Base-by-base conservation (phyloP, 345 rosid species). In the Salix brachista region DNA sequence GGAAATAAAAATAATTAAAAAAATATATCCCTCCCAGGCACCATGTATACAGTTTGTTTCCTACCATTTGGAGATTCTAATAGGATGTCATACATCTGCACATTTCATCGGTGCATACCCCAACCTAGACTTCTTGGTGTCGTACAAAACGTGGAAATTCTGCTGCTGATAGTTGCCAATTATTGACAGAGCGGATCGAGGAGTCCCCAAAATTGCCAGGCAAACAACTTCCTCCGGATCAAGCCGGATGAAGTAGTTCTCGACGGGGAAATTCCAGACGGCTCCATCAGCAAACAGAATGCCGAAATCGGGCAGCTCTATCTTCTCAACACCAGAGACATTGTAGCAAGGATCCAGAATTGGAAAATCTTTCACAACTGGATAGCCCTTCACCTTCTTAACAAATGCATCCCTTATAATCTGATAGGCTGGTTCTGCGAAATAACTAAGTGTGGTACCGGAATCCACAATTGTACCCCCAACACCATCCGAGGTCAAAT, bases 121-220 rank as follows among this genome's bases (percentile, higher is more conserved):
- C 25, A 94, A 90, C 86, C 92, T 87, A 2, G 97, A 89, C 81
- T 76, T 88, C 80, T 88, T 86, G 8, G 88, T 91, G 68, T 94
- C 98, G 81, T 91, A 94, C 41, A 90, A 72, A 67, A 94, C 80
- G 28, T 90, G 94, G 77, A 92, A 92, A 77, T 92, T 91, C 82
- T 90, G 97, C 86, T 94, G 98, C 90, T 90, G 94, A 73, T 88
- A 95, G 80, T 93, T 95, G 5, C 98, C 99, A 1, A 95, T 90
- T 30, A 95, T 95, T 0, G 99, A 95, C 26, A 93, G 88, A 0
- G 91, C 89, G 25, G 97, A 90, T 61, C 67, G 84, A 0, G 97
- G 94, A 46, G 96, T 93, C 79, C 97, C 93, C 65, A 95, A 75
- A 65, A 95, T 83, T 4, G 98, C 99, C 81, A 95, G 81, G 83